Base-by-base conservation (phyloP, 305 asterid genomes). In the Fraxinus floribunda region DNA sequence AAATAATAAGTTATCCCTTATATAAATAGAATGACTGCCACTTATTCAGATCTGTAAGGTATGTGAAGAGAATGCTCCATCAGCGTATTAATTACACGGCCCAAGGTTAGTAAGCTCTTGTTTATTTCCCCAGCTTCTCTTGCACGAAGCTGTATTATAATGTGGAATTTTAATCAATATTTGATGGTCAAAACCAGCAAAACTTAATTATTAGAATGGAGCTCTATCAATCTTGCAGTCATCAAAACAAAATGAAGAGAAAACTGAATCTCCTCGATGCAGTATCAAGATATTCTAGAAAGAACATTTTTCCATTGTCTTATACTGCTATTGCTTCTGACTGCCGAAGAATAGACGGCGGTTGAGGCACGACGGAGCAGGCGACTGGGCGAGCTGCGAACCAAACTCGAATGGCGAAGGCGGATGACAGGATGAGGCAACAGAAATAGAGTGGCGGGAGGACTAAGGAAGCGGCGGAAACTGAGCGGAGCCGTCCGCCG, bases 91-190 rank as follows among this genome's bases (percentile, higher is more conserved):
- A 94, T 94, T 85, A 92, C 97, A 30, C 96, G 95, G 35, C 98
- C 98, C 85, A 94, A 86, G 15, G 98, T 92, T 36, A 94, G 91
- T 81, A 94, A 90, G 86, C 98, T 92, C 89, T 94, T 94, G 87
- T 94, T 94, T 87, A 94, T 92, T 85, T 94, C 96, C 81, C 98
- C 98, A 3, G 97, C 98, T 90, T 94, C 98, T 85, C 98, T 89
- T 81, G 98, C 98, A 84, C 97, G 98, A 57, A 89, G 94, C 98
- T 93, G 92, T 71, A 66, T 78, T 35, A 34, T 44, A 26, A 68
- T 11, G 34, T 64, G 13, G 73, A 64, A n/a, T 70, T 76, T 83
- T 35, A 68, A 75, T 80, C 57, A 71, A 39, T 13, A 76, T 39
- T 82, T 60, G 74, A 70, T 32, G 41, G 64, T 72, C 70, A 16